These are phyloP conservation scores for Pseudocercospora cruenta DNA, from an alignment of 2,329 filamentous ascomycete genomes.

Conservation along the genomic window DNA sequence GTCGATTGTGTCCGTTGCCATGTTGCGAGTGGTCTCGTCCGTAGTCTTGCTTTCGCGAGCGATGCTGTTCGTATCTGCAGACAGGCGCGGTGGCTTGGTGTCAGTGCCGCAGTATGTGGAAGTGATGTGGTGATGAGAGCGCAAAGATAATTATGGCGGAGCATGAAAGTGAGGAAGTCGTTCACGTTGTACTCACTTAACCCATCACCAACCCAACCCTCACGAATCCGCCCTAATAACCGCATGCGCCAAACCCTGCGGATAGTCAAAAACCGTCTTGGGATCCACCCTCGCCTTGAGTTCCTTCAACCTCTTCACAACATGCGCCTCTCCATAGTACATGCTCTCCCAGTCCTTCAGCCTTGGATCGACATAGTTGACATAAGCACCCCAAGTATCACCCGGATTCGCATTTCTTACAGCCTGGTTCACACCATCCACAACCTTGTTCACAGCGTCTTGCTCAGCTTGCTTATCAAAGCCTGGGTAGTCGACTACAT, in stretches of 20 bases:
- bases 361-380: slow-evolving; percentile 27
- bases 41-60: too few species aligned
- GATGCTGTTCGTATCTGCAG: too few species aligned
- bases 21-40: too few species aligned
- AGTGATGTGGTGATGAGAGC: too few species aligned
- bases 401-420: slow-evolving; percentile 15
- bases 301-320: slow-evolving; percentile 16
- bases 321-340: slow-evolving; percentile 19
- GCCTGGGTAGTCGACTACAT: slow-evolving; percentile 18
- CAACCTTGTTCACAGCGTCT: slow-evolving; percentile 10
- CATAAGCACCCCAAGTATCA: slow-evolving; percentile 19
- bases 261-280: slow-evolving; percentile 22
- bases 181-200: too few species aligned
- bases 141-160: too few species aligned
- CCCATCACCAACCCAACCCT: neutral
- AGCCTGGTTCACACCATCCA: slow-evolving; percentile 16
- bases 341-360: slow-evolving; percentile 16
- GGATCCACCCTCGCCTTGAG: slow-evolving; percentile 20
- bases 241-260: slow-evolving; percentile 21
- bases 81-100: too few species aligned
- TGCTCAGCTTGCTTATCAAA: slow-evolving; percentile 18
- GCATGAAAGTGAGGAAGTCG: too few species aligned
- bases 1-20: too few species aligned
- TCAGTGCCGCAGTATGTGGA: too few species aligned
- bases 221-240: neutral